Evolutionary conservation across 2,329 filamentous ascomycete species (phyloP), one percentile per base, ranked within the genome.

Genomic region (Cladophialophora carrionii): DNA sequence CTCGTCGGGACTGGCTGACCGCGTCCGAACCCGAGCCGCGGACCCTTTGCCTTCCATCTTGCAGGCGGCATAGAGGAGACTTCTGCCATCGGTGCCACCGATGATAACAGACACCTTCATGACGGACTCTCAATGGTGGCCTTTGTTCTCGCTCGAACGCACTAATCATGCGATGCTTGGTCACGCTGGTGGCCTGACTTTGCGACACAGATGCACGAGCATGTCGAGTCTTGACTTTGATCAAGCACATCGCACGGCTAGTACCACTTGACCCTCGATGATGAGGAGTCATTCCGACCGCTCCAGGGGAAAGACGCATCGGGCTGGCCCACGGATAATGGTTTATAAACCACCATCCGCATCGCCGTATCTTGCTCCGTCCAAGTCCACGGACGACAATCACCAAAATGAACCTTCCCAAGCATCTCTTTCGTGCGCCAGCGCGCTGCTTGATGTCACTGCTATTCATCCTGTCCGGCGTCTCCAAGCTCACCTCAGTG

Each of bases 401-500:
- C 1, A 54, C 24, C 5, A 54, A 7, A 10, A 54, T 54, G 52
- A 54, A 54, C 52, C 7, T 54, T 17, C n/a, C 29, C 52, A 20
- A 31, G n/a, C 2, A 26, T 29, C 10, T 22, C 29, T 34, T 54
- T 17, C 52, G 52, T 34, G 52, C 52, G 24, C 52, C 52, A 20
- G 52, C 52, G 34, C 29, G 52, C 29, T 54, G 32, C 52, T 54
- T 54, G 52, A 54, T 54, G 52, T 34, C 52, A 54, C 52, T 54
- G 14, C 29, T 54, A 12, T 54, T 54, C 52, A 54, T 54, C 52
- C 20, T 54, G 5, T 54, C 52, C 52, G 52, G 52, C n/a, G 29
- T 54, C 29, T 54, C 52, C 52, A 54, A 54, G 29, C 52, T 54
- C 52, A 54, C 52, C 52, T 54, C 52, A 2, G 29, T 32, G 52